phyloP scores from a whole-genome alignment of 2,329 filamentous ascomycete genomes.

The Alternaria alternata region DNA sequence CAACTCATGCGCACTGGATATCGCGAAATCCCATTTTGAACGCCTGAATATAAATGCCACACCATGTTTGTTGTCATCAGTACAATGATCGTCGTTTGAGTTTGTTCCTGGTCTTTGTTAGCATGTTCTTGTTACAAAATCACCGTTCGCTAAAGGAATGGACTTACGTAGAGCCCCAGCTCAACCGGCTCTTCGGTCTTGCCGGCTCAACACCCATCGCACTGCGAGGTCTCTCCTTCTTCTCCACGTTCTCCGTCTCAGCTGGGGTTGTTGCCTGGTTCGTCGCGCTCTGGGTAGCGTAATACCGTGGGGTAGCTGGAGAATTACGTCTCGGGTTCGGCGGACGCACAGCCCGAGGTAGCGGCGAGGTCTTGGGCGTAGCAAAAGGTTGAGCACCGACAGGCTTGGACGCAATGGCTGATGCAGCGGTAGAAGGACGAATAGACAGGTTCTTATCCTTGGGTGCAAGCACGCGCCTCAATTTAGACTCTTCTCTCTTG shows the following conservation, averaged over 20 bases:
- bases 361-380: neutral
- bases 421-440: constrained; percentile 10
- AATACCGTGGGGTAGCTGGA: constrained; percentile 24
- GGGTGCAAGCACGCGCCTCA: constrained; percentile 7
- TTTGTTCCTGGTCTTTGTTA: constrained; percentile 20
- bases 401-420: neutral
- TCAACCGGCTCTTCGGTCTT: constrained; percentile 24
- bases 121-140: neutral
- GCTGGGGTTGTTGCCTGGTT: neutral
- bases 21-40: neutral
- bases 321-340: neutral
- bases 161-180: constrained; percentile 38
- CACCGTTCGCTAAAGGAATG: neutral
- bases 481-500: constrained; percentile 1
- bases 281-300: constrained; percentile 16
- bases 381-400: neutral
- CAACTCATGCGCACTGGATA: constrained; percentile 5
- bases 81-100: constrained; percentile 22
- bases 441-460: constrained; percentile 11
- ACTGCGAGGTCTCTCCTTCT: constrained; percentile 15
- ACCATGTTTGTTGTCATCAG: neutral
- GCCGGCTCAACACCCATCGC: constrained; percentile 6
- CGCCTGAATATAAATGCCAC: neutral
- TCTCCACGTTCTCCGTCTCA: neutral
- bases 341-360: neutral